Evolutionary conservation across 2,329 filamentous ascomycete genomes (phyloP), one percentile per base, ranked within the genome.

Genomic region (Xylariaceae sp.): DNA sequence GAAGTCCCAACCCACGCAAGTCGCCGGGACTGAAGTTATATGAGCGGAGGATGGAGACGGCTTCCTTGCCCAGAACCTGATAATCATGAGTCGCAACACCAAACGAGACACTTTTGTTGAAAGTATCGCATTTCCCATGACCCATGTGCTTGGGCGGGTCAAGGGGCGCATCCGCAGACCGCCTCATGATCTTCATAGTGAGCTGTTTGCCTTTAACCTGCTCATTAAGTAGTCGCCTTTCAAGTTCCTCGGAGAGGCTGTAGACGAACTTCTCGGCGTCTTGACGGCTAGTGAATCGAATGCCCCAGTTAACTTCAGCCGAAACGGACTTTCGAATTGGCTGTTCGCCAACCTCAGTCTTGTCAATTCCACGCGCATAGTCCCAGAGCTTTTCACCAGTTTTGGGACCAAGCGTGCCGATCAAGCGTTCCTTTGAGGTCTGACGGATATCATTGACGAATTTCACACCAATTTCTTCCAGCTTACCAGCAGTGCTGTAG

Each of bases 281-380:
- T n/a, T 84, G 82, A 69, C 97, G 91, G 61, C 83, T 95, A 66
- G 94, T 85, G 71, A 99, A 99, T 4, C 94, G 87, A 58, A 99
- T 96, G 2, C 95, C 94, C 94, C 94, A 99, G 68, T 94, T 99
- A 63, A 99, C 91, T 72, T 99, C 94, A 0, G 93, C 93, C 1
- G 94, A 97, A 0, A 99, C 91, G 0, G 93, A 97, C 71, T 97
- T 99, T 56, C 94, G 86, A 13, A 90, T 79, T 0, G 88, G 84
- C 69, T 95, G 89, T 59, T 93, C 89, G 37, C 92, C 93, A 4
- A 97, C 90, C 72, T 96, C 91, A 1, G 85, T 81, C 53, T 81
- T 82, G 73, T 99, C 94, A 53, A 97, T 90, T 2, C 94, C 94
- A 4, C 91, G 85, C 18, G 93, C 82, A 73, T 96, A 97, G 55